Percentiles rank a stretch among this genome's conserved stretches.
These are phyloP conservation scores for Allantophomopsis lycopodina DNA, from an alignment of 2,329 filamentous ascomycete genomes.

Conservation along the genomic window DNA sequence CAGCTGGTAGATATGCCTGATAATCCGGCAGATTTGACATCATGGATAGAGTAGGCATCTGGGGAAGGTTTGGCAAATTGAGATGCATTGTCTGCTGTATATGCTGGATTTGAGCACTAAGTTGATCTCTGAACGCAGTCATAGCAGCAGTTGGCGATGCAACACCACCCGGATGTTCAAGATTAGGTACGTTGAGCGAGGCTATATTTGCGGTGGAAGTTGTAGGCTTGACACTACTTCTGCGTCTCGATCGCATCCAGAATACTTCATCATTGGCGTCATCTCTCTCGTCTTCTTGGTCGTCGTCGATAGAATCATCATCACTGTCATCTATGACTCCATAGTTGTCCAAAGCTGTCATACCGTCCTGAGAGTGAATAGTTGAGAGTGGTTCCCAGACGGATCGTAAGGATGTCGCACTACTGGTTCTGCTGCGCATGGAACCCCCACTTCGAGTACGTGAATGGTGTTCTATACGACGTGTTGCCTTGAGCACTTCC, in stretches of 20 bases:
- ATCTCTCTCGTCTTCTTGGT: slow-evolving; percentile 20
- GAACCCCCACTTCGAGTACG: slow-evolving; percentile 54
- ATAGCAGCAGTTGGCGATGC: slow-evolving; percentile 49
- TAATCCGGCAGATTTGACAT: slow-evolving; percentile 58
- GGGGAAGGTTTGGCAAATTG: slow-evolving; percentile 47
- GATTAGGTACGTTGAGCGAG: slow-evolving; percentile 10
- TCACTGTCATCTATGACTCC: slow-evolving; percentile 24
- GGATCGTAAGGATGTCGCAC: slow-evolving; percentile 51
- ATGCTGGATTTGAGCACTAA: slow-evolving; percentile 61
- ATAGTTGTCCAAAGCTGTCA: slow-evolving; percentile 6
- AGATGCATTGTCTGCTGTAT: slow-evolving; percentile 61
- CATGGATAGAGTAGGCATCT: slow-evolving; percentile 32
- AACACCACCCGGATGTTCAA: slow-evolving; percentile 7
- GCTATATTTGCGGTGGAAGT: neutral
- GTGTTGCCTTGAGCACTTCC: slow-evolving; percentile 48
- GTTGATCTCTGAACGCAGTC: slow-evolving; percentile 58
- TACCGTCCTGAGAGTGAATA: slow-evolving; percentile 27
- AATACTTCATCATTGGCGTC: slow-evolving; percentile 14
- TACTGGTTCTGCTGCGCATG: slow-evolving; percentile 46
- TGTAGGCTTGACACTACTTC: slow-evolving; percentile 10
- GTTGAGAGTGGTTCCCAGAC: slow-evolving; percentile 46
- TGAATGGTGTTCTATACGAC: slow-evolving; percentile 44
- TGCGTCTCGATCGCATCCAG: slow-evolving; percentile 19
- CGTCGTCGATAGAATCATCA: slow-evolving; percentile 27
- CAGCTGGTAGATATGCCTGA: slow-evolving; percentile 46